Base-by-base conservation (phyloP, 140 eudicot genomes). In the Bidens hawaiensis region DNA sequence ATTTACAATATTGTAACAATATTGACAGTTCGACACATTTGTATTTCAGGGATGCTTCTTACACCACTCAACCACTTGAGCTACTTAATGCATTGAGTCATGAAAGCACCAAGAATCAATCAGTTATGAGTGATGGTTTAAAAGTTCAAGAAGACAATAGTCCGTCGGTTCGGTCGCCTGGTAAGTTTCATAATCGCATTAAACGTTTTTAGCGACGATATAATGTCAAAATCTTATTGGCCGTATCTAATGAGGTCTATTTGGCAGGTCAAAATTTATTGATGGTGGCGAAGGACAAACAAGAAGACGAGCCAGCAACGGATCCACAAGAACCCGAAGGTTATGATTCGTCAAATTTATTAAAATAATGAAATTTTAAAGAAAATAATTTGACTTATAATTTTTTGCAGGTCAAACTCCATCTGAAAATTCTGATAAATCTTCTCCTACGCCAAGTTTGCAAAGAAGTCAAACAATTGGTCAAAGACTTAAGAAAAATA, bases 51-150 rank as follows among this genome's bases (percentile, higher is more conserved):
- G 94, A 90, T 79, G 97, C 97, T 75, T 56, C 94, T 61, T 86
- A 83, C 76, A 65, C 90, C 42, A 90, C 97, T 25, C 97, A 86
- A 64, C 97, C 97, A 53, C 87, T 83, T 7, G 97, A 90, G 81
- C 85, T 90, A 68, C 88, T 90, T 19, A 90, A 83, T 69, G 74
- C 82, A 61, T 64, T 83, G 71, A 86, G 81, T 74, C 74, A 73
- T 43, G 89, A 80, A 51, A 79, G 70, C 60, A 8, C 81, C 41
- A 78, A 81, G 31, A 78, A 53, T 50, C 79, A 66, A 14, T 59
- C 65, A 0, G 3, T 23, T n/a, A 40, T 59, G 72, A 60, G 61
- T 17, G 71, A 77, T 50, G 79, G 62, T 14, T 59, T 62, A 28
- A 81, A 76, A 58, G 52, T 75, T 52, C 63, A 64, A 70, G 52